phyloP scores from a whole-genome alignment of 2,329 filamentous ascomycete species.

The Xylaria sp. region DNA sequence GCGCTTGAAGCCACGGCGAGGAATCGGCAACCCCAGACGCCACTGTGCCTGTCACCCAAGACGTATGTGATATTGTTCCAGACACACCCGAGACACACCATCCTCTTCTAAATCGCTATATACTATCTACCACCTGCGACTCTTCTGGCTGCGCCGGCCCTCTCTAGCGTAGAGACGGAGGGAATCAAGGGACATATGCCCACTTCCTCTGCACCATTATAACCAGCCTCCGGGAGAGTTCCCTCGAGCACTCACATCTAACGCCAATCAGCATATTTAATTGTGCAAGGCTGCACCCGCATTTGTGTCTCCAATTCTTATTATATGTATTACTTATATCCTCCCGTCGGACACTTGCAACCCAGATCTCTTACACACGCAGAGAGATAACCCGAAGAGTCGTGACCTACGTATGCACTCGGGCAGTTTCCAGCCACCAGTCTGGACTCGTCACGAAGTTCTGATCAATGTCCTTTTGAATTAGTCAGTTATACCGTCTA shows the following conservation, averaged over 20 bases:
- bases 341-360: slow-evolving; percentile 28
- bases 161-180: slow-evolving; percentile 36
- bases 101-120: slow-evolving; percentile 34
- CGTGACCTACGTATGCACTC: slow-evolving; percentile 16
- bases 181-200: slow-evolving; percentile 1
- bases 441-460: background rate
- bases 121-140: background rate
- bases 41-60: slow-evolving; percentile 36
- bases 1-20: slow-evolving; percentile 36
- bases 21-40: slow-evolving; percentile 42
- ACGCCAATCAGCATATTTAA: slow-evolving; percentile 34
- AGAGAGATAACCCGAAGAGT: background rate
- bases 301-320: slow-evolving; percentile 40
- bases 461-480: background rate
- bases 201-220: slow-evolving; percentile 18
- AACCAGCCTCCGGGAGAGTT: background rate
- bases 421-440: background rate
- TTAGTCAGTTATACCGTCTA: background rate
- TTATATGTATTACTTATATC: slow-evolving; percentile 38
- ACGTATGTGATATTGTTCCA: slow-evolving; percentile 36
- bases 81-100: slow-evolving; percentile 40
- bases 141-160: slow-evolving; percentile 30
- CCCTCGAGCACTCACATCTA: slow-evolving; percentile 31
- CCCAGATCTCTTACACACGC: slow-evolving; percentile 18
- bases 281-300: slow-evolving; percentile 42